These are phyloP conservation scores for Rhododendron henanense DNA, from an alignment of 148 eudicot species.

Conservation along the genomic window DNA sequence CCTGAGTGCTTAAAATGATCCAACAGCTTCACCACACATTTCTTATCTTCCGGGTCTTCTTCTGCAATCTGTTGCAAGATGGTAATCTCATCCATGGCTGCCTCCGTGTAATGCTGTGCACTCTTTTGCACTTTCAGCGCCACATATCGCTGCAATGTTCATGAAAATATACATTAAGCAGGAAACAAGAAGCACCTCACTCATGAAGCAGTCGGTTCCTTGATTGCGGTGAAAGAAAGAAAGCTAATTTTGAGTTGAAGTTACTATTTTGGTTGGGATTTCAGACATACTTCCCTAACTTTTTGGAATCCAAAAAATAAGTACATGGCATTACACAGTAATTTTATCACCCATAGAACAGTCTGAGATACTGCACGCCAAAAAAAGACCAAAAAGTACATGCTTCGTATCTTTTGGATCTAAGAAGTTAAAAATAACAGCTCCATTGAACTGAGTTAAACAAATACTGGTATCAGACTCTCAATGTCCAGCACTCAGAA, in stretches of 20 bases:
- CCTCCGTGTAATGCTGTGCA: slow-evolving; percentile 20
- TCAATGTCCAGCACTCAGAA: neutral
- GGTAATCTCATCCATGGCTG: slow-evolving; percentile 20
- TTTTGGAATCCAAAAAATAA: slow-evolving; percentile 7
- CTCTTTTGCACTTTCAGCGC: slow-evolving; percentile 18
- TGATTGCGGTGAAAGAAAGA: neutral
- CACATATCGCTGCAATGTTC: slow-evolving; percentile 18
- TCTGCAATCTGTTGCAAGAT: slow-evolving; percentile 19
- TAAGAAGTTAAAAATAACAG: neutral
- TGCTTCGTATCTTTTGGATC: neutral
- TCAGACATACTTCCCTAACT: neutral
- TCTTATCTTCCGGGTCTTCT: slow-evolving; percentile 15
- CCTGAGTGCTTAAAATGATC: slow-evolving; percentile 20
- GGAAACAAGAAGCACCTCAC: neutral
- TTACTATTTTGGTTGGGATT: neutral
- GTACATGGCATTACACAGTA: neutral
- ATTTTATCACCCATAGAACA: neutral
- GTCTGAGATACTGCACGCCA: neutral
- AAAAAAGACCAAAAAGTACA: neutral
- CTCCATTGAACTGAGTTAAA: neutral
- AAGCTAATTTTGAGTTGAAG: neutral
- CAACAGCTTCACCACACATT: slow-evolving; percentile 15
- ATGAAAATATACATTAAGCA: neutral
- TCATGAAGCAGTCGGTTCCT: neutral
- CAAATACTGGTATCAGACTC: neutral